A percentile compares a stretch with the other conserved stretches of the same genome.
Conservation (phyloP, 345 rosid genomes). For the Citropsis articulata region DNA sequence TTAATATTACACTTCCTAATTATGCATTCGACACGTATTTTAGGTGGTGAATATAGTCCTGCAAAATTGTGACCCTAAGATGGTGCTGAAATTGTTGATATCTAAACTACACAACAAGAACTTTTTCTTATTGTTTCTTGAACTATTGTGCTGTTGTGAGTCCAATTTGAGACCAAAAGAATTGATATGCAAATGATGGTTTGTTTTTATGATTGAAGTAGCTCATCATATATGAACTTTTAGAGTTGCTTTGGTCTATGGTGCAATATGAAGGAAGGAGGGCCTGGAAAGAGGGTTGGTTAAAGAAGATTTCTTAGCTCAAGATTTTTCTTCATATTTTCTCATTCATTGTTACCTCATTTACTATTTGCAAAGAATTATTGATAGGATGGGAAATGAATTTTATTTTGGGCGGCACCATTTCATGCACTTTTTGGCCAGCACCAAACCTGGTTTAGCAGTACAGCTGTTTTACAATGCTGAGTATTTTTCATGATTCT, state of each 20-base stretch:
- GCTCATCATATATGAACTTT: background rate
- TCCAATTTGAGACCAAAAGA: background rate
- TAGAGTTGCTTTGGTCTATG: background rate
- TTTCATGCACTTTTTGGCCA: background rate
- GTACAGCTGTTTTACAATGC: background rate
- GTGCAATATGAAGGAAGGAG: background rate
- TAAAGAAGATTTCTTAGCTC: background rate
- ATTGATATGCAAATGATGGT: background rate
- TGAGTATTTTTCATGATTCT: background rate
- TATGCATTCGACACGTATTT: background rate
- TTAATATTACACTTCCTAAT: background rate
- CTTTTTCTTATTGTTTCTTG: background rate
- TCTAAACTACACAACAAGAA: background rate
- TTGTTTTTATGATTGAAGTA: background rate
- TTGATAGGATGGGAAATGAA: background rate
- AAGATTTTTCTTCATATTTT: background rate
- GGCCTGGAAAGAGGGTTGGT: background rate
- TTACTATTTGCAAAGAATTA: background rate
- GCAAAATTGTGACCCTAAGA: background rate
- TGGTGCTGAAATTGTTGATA: background rate
- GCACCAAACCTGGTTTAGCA: background rate
- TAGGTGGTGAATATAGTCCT: background rate
- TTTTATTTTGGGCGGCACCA: background rate
- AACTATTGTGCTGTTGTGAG: background rate
- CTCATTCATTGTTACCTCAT: background rate